These are phyloP conservation scores for Blastosporella zonata DNA, from an alignment of 1,284 basidiomycete genomes.

Conservation along the genomic window DNA sequence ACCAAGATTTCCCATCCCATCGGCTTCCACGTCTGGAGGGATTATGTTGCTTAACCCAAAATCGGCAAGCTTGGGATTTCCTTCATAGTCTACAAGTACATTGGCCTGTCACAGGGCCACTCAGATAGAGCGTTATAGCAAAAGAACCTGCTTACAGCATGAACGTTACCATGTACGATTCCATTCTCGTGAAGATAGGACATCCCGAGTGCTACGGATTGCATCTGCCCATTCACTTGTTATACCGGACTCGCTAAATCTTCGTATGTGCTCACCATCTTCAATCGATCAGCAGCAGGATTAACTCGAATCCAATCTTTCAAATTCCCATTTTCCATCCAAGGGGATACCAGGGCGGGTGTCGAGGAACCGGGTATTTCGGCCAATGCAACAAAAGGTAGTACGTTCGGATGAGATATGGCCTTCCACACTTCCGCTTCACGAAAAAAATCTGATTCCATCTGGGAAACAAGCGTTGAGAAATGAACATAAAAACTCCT, in stretches of 20 bases:
- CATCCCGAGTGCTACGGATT: not conserved
- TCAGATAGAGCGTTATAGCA: not conserved
- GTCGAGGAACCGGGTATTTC: not conserved
- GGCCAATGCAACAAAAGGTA: not conserved
- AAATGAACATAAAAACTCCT: not conserved
- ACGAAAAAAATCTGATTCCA: not conserved
- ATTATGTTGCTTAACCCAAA: not conserved
- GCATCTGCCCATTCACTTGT: not conserved
- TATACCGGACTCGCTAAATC: not conserved
- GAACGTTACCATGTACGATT: constrained; percentile 7
- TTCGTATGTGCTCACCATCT: not conserved
- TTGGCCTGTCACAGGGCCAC: constrained; percentile 1
- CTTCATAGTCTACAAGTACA: constrained; percentile 3
- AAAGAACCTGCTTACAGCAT: constrained; percentile 1
- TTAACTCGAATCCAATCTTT: not conserved
- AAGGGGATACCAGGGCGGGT: constrained; percentile 4
- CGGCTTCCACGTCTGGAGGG: not conserved
- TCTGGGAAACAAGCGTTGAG: not conserved
- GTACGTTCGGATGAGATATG: constrained; percentile 8
- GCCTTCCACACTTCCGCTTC: not conserved
- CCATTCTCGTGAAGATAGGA: constrained; percentile 9
- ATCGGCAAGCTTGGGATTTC: constrained; percentile 1
- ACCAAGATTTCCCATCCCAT: not conserved
- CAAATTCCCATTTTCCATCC: constrained; percentile 9
- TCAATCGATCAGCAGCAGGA: not conserved